Evolutionary conservation across 352 stramenopile species (phyloP).

Genomic region (Phytophthora rubi): DNA sequence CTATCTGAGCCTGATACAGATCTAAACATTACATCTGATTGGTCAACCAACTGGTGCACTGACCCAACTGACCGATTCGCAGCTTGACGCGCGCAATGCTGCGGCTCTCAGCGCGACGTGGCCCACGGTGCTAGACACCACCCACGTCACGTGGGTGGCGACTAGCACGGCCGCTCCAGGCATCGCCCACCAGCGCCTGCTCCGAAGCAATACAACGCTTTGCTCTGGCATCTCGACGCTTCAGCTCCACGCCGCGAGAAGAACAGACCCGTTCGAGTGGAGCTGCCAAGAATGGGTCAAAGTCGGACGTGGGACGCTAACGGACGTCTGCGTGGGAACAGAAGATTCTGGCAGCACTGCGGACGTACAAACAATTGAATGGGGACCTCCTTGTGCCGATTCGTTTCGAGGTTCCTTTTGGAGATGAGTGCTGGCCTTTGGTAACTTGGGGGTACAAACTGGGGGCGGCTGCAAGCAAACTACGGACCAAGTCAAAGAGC

Average conservation of each 20-base stretch:
- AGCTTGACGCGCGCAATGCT: neutral
- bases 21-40: neutral
- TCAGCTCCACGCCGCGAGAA: neutral
- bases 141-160: no score
- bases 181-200: neutral
- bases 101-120: neutral
- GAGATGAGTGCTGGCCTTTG: neutral
- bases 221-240: neutral
- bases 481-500: neutral
- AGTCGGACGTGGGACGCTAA: no score
- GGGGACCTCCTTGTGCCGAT: neutral
- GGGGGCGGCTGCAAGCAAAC: neutral
- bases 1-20: no score
- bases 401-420: no score
- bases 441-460: neutral
- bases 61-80: neutral
- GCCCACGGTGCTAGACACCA: no score
- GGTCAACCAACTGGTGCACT: neutral
- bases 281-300: neutral
- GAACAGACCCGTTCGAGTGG: neutral
- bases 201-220: neutral
- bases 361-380: neutral
- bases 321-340: neutral
- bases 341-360: neutral
- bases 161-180: neutral